Base-by-base conservation (phyloP, 1,284 basidiomycete species). In the Ceratobasidium sp. region DNA sequence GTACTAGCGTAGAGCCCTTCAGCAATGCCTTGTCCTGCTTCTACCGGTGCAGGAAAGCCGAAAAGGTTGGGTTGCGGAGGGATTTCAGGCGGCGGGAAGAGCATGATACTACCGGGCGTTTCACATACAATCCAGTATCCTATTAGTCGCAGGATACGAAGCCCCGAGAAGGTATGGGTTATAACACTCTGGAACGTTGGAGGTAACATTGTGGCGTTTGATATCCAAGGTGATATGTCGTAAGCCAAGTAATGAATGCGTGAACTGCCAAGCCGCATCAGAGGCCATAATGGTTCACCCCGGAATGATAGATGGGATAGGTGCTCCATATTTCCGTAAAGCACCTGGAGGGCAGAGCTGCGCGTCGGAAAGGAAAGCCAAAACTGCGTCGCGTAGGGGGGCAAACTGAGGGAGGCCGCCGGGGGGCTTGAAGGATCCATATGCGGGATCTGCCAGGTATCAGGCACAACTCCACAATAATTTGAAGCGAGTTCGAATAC, bases 121-220 rank as follows among this genome's bases (percentile, higher is more conserved):
- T 61, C 69, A 43, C 69, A 72, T 37, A 58, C 37, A 39, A 72
- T 56, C 56, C 69, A 72, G 31, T 72, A 72, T 24, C 41, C 69
- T n/a, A 72, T 37, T 56, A 72, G 69, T 22, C 69, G 69, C 13
- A 72, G 46, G 24, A 61, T 61, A 9, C 56, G 69, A 22, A 72
- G 58, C 19, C 46, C 46, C n/a, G 69, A 72, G 29, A 72, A 62
- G 11, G 46, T 39, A 14, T 8, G 11, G 19, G 54, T 41, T 2
- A 56, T 46, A 49, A 61, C 22, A 6, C n/a, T 34, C n/a, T 16
- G 41, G 24, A 62, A 61, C 43, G 27, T 49, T 6, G 16, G 29
- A 5, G 69, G 58, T 8, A 62, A 31, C 41, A 51, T 56, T 8
- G 43, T 19, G 24, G 27, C 43, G 22, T 24, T 58, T 11, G 46